Percentiles rank a stretch among this genome's conserved stretches.
Conservation (phyloP, 768 basidiomycete species). For the Artomyces pyxidatus region DNA sequence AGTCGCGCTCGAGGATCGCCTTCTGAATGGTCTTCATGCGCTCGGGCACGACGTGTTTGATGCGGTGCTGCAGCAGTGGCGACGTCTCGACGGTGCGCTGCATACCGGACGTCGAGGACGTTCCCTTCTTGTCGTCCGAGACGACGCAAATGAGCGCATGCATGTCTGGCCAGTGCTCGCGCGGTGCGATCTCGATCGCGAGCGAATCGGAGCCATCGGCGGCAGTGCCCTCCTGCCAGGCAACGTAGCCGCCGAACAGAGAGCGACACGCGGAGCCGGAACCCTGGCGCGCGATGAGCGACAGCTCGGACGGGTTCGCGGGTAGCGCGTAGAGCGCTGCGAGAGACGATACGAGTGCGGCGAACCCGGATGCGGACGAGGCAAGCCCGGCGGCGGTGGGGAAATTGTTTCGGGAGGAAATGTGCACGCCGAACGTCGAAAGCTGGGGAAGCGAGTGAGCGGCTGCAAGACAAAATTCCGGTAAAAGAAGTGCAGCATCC, state of each 20-base stretch:
- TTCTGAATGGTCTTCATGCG: slow-evolving; percentile 77
- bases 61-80: slow-evolving; percentile 78
- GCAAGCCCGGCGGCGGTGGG: slow-evolving; percentile 98
- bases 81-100: slow-evolving; percentile 95
- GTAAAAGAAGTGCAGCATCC: slow-evolving; percentile 2
- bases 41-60: slow-evolving; percentile 75
- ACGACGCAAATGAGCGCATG: slow-evolving; percentile 98
- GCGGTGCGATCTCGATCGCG: slow-evolving; percentile 80
- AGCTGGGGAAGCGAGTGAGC: slow-evolving; percentile 34
- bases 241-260: slow-evolving; percentile 94
- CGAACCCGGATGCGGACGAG: slow-evolving; percentile 95
- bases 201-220: slow-evolving; percentile 77
- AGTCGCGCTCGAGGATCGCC: slow-evolving; percentile 76
- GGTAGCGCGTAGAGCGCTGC: slow-evolving; percentile 81
- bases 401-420: slow-evolving; percentile 96
- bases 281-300: slow-evolving; percentile 92
- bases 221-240: slow-evolving; percentile 74
- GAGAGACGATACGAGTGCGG: slow-evolving; percentile 87
- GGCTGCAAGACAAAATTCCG: slow-evolving; percentile 3
- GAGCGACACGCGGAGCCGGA: slow-evolving; percentile 98
- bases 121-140: slow-evolving; percentile 93
- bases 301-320: slow-evolving; percentile 70
- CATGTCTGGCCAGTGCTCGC: slow-evolving; percentile 88
- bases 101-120: slow-evolving; percentile 93
- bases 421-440: slow-evolving; percentile 70